Evolutionary conservation across 345 rosid genomes (phyloP).

Genomic region (Reutealis trisperma): DNA sequence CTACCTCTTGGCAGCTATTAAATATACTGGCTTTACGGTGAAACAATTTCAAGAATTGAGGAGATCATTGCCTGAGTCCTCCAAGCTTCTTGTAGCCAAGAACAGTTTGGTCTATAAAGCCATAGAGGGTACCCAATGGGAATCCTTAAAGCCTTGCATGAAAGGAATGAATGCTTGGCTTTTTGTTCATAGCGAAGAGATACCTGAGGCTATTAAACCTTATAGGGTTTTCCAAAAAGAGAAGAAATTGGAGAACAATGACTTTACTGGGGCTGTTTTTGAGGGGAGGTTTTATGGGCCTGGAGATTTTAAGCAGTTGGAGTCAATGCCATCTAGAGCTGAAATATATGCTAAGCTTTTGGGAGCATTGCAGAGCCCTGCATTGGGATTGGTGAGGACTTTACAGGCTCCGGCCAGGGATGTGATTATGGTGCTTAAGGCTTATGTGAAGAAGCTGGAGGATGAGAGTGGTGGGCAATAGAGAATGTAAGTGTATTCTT

Average conservation of each 20-base stretch:
- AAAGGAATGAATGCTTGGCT: slow-evolving; percentile 96
- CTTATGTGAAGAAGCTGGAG: slow-evolving; percentile 87
- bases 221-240: slow-evolving; percentile 78
- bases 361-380: slow-evolving; percentile 81
- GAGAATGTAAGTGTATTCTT: slow-evolving; percentile 13
- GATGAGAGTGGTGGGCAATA: slow-evolving; percentile 63
- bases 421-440: slow-evolving; percentile 74
- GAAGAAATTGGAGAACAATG: slow-evolving; percentile 67
- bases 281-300: slow-evolving; percentile 92
- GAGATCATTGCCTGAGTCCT: slow-evolving; percentile 60
- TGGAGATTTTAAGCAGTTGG: slow-evolving; percentile 63
- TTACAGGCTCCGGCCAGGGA: slow-evolving; percentile 91
- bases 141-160: slow-evolving; percentile 88
- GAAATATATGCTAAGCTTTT: slow-evolving; percentile 85
- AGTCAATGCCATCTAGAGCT: slow-evolving; percentile 80
- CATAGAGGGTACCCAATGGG: slow-evolving; percentile 85
- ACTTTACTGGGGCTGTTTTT: slow-evolving; percentile 84
- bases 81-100: slow-evolving; percentile 78
- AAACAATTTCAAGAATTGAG: slow-evolving; percentile 86
- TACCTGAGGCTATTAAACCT: slow-evolving; percentile 80
- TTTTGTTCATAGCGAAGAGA: slow-evolving; percentile 86
- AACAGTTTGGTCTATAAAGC: slow-evolving; percentile 88
- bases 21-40: slow-evolving; percentile 77
- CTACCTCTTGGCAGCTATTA: slow-evolving; percentile 74
- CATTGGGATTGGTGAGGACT: slow-evolving; percentile 71